phyloP scores from a whole-genome alignment of 2,329 filamentous ascomycete species.

The Tolypocladium ophioglossoides region DNA sequence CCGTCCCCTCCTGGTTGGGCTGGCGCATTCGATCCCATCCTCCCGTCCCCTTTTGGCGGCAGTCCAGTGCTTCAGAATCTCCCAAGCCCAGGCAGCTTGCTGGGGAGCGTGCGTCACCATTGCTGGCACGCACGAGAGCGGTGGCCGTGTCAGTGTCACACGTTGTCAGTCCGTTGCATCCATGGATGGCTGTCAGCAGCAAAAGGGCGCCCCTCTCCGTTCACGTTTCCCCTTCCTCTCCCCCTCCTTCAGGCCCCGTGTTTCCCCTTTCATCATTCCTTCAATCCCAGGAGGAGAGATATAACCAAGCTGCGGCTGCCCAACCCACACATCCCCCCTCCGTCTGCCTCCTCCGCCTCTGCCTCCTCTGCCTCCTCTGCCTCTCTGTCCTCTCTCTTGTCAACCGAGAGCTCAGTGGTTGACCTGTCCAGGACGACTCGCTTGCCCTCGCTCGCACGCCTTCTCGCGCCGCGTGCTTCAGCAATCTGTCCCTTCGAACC shows the following conservation, averaged over 20 bases:
- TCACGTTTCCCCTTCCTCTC: background rate
- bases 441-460: background rate
- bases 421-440: background rate
- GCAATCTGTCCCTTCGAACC: background rate
- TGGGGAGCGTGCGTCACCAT: background rate
- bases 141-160: background rate
- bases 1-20: background rate
- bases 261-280: slow-evolving; percentile 1
- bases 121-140: background rate
- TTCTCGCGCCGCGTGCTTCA: too few species aligned
- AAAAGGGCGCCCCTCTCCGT: background rate
- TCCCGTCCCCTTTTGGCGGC: slow-evolving; percentile 6
- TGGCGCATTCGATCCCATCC: slow-evolving; percentile 1
- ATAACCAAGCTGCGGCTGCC: background rate
- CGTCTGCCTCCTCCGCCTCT: background rate
- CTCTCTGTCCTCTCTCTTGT: too few species aligned
- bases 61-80: slow-evolving; percentile 9
- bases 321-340: background rate
- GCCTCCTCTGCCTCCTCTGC: background rate
- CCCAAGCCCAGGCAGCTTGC: slow-evolving; percentile 2
- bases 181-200: background rate
- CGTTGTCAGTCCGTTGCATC: background rate
- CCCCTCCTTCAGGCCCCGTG: background rate
- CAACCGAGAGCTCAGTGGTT: background rate
- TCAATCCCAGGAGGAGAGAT: background rate